Percentiles rank a stretch among this genome's conserved stretches.
These are phyloP conservation scores for Beauveria rudraprayagi DNA, from an alignment of 2,329 filamentous ascomycete genomes.

Conservation along the genomic window DNA sequence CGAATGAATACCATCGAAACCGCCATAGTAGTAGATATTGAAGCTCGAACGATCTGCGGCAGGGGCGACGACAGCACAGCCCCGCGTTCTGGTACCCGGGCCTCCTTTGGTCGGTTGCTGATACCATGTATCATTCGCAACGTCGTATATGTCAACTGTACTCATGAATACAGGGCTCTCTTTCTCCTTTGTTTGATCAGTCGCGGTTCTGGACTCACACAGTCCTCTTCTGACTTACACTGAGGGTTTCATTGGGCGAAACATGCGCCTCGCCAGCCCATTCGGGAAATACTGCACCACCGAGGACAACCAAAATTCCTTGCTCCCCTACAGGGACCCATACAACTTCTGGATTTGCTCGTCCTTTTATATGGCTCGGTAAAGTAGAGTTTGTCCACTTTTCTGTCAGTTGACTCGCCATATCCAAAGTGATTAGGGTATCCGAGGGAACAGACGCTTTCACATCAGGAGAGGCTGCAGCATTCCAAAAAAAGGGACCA, in stretches of 20 bases:
- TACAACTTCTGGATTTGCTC: slow-evolving; percentile 57
- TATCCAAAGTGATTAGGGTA: slow-evolving; percentile 53
- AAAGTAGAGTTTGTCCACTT: slow-evolving; percentile 52
- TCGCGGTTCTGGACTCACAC: not conserved
- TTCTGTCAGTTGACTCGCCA: slow-evolving; percentile 40
- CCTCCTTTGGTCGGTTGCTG: slow-evolving; percentile 56
- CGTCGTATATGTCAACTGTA: slow-evolving; percentile 69
- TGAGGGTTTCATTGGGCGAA: slow-evolving; percentile 24
- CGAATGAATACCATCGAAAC: slow-evolving; percentile 50
- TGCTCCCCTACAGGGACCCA: slow-evolving; percentile 72
- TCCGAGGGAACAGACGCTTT: slow-evolving; percentile 41
- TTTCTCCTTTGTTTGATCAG: slow-evolving; percentile 34
- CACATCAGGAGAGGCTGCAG: slow-evolving; percentile 23
- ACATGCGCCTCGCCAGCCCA: slow-evolving; percentile 26
- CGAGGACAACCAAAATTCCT: slow-evolving; percentile 69
- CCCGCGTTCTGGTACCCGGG: slow-evolving; percentile 51
- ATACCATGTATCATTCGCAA: slow-evolving; percentile 60
- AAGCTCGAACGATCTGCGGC: slow-evolving; percentile 65
- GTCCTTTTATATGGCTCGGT: slow-evolving; percentile 38
- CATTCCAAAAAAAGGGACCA: slow-evolving; percentile 39
- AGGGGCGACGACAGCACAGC: slow-evolving; percentile 67
- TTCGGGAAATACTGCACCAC: slow-evolving; percentile 59
- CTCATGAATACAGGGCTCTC: slow-evolving; percentile 65
- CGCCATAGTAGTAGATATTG: slow-evolving; percentile 81
- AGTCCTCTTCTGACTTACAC: slow-evolving; percentile 22